Evolutionary conservation across 208 protist genomes (phyloP).

Genomic region (Trypanosoma platydactyli): DNA sequence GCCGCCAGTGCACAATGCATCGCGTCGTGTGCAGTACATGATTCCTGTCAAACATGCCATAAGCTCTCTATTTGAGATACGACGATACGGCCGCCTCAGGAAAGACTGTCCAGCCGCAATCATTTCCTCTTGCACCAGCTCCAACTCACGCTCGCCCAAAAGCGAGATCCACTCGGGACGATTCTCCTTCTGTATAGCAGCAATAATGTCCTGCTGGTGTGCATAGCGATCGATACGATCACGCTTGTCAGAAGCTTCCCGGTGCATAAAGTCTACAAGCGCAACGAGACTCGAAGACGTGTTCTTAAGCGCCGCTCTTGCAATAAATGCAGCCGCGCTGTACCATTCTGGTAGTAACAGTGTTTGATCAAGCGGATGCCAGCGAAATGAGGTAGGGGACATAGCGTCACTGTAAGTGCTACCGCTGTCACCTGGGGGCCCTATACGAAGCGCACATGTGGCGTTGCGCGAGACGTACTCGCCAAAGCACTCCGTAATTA

Average conservation of each 20-base stretch:
- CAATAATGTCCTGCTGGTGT: slow-evolving; percentile 17
- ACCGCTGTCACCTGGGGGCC: slow-evolving; percentile 18
- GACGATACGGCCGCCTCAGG: slow-evolving; percentile 69
- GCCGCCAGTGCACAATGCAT: slow-evolving; percentile 8
- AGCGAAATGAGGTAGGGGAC: slow-evolving; percentile 15
- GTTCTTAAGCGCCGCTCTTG: slow-evolving; percentile 35
- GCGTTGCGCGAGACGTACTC: slow-evolving; percentile 54
- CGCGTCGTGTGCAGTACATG: slow-evolving; percentile 42
- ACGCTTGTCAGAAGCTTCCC: slow-evolving; percentile 17
- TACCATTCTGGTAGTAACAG: slow-evolving; percentile 45
- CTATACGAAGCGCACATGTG: slow-evolving; percentile 40
- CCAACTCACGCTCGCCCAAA: slow-evolving; percentile 60
- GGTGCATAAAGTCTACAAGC: slow-evolving; percentile 16
- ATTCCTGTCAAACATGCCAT: slow-evolving; percentile 71
- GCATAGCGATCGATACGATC: slow-evolving; percentile 20
- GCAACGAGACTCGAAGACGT: slow-evolving; percentile 12
- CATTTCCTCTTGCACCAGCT: slow-evolving; percentile 62
- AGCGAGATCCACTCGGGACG: slow-evolving; percentile 21
- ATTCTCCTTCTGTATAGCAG: slow-evolving; percentile 8
- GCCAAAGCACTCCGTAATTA: slow-evolving; percentile 51
- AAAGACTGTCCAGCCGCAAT: slow-evolving; percentile 53
- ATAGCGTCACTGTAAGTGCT: background rate
- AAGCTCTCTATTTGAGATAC: slow-evolving; percentile 63
- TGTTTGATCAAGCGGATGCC: slow-evolving; percentile 74
- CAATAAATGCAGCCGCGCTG: slow-evolving; percentile 31